These are phyloP conservation scores for Euclidium syriacum DNA, from an alignment of 345 rosid genomes.

Conservation along the genomic window DNA sequence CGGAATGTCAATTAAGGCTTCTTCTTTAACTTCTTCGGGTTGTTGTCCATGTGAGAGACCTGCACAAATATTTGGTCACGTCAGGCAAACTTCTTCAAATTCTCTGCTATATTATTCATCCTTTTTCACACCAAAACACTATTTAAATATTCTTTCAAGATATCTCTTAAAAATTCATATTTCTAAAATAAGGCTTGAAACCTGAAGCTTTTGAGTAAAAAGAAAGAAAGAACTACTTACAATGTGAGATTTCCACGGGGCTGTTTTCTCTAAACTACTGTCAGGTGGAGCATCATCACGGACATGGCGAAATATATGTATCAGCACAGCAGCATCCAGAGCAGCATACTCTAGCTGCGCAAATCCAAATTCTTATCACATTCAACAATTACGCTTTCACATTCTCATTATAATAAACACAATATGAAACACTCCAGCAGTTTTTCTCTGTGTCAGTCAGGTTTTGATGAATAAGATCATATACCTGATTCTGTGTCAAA, in stretches of 20 bases:
- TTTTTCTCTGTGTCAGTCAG: neutral
- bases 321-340: constrained; percentile 81
- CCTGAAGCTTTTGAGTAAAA: neutral
- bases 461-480: neutral
- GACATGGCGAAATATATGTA: constrained; percentile 64
- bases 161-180: neutral
- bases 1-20: constrained; percentile 7
- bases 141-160: neutral
- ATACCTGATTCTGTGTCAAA: constrained; percentile 71
- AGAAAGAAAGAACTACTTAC: constrained; percentile 39
- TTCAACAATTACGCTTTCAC: neutral
- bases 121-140: neutral
- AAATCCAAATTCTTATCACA: neutral
- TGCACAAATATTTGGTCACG: constrained; percentile 14
- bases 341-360: constrained; percentile 92
- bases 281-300: constrained; percentile 39
- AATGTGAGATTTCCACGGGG: constrained; percentile 73
- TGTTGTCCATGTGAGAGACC: constrained; percentile 52
- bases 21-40: constrained; percentile 41
- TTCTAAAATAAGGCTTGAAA: neutral
- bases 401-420: neutral
- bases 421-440: neutral
- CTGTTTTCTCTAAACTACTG: constrained; percentile 34
- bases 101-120: neutral
- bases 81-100: constrained; percentile 14